Evolutionary conservation across 2,329 filamentous ascomycete genomes (phyloP).

Genomic region (Stenocarpella maydis): DNA sequence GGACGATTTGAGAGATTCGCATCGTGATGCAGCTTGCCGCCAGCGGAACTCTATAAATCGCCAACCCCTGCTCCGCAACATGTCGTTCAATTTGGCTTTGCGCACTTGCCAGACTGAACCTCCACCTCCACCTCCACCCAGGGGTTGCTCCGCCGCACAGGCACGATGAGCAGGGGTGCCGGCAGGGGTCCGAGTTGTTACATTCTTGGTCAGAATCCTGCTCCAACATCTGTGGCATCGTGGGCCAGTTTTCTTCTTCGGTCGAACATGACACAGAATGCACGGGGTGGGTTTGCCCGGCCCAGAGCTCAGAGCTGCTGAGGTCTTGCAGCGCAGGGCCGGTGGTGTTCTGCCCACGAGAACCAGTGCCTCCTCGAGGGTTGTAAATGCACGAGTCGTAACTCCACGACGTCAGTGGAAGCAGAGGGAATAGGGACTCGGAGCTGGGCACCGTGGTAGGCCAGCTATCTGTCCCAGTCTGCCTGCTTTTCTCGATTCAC

Average conservation of each 20-base stretch:
- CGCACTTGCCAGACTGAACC: constrained; percentile 29
- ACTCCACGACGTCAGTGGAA: constrained; percentile 2
- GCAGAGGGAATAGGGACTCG: not conserved
- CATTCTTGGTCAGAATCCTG: constrained; percentile 26
- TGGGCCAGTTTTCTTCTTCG: constrained; percentile 26
- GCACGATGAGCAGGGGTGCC: constrained; percentile 30
- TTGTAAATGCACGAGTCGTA: constrained; percentile 5
- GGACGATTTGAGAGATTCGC: not conserved
- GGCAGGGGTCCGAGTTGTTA: constrained; percentile 30
- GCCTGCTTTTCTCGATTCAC: not conserved
- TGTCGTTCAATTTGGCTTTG: constrained; percentile 36
- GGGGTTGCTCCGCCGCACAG: constrained; percentile 27
- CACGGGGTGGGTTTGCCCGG: constrained; percentile 1
- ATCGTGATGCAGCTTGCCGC: not conserved
- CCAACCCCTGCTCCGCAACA: constrained; percentile 31
- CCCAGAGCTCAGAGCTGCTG: not conserved
- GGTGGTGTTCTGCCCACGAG: not conserved
- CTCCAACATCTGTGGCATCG: constrained; percentile 24
- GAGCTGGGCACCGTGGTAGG: not conserved
- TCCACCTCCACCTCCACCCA: constrained; percentile 27
- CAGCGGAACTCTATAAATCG: constrained; percentile 9
- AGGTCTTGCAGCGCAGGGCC: not conserved
- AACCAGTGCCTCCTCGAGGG: not conserved
- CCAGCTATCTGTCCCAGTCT: not conserved
- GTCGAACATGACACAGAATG: constrained; percentile 34